Percentiles rank a stretch among this genome's conserved stretches.
phyloP scores from a whole-genome alignment of 805 yeast species.

The Dipodascopsis uninucleata region DNA sequence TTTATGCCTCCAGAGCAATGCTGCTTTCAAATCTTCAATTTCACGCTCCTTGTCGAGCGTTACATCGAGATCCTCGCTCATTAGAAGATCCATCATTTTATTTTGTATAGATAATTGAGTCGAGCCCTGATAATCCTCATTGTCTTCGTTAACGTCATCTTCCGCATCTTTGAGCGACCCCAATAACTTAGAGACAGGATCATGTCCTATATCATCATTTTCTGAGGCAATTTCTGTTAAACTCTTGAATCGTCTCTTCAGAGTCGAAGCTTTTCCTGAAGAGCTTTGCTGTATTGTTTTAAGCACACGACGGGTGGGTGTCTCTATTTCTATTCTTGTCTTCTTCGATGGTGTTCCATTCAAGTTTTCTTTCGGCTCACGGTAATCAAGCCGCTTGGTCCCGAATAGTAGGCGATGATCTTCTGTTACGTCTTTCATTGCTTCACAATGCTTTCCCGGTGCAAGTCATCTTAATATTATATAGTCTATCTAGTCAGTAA shows the following conservation, averaged over 20 bases:
- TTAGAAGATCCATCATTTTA: constrained; percentile 1
- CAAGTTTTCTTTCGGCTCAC: too few relatives aligned
- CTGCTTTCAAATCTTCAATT: constrained; percentile 5
- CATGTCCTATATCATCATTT: background rate
- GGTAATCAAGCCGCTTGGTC: too few relatives aligned
- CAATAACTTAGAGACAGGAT: background rate
- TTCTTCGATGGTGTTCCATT: background rate
- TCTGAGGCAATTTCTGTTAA: constrained; percentile 12
- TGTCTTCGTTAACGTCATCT: background rate
- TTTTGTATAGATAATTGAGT: background rate
- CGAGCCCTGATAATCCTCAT: too few relatives aligned
- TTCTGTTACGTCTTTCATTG: too few relatives aligned
- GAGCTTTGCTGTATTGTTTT: background rate
- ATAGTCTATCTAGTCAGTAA: too few relatives aligned
- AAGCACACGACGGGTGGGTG: constrained; percentile 1
- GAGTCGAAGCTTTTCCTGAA: background rate
- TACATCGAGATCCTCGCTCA: background rate
- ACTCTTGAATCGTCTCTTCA: constrained; percentile 9
- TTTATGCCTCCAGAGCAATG: constrained; percentile 3
- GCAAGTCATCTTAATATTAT: too few relatives aligned
- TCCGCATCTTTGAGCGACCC: too few relatives aligned
- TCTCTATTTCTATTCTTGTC: background rate
- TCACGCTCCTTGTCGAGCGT: constrained; percentile 4
- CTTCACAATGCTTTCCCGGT: too few relatives aligned
- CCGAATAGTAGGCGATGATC: too few relatives aligned